phyloP scores from a whole-genome alignment of 2,329 filamentous ascomycete genomes.

The Aspergillus transmontanensis region DNA sequence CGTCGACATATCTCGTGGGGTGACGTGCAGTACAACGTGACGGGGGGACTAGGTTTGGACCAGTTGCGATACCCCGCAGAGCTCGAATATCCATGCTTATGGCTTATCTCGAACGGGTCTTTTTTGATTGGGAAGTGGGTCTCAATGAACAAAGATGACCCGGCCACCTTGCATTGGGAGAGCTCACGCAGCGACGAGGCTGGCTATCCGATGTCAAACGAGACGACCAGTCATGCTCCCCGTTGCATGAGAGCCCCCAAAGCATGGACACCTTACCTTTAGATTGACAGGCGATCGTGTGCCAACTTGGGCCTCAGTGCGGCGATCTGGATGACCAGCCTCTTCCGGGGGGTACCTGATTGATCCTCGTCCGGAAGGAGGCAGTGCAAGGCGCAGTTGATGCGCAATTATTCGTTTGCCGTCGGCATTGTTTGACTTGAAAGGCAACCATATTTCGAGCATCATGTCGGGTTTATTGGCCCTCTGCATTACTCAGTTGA shows the following conservation, averaged over 20 bases:
- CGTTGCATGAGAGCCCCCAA: not conserved
- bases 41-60: not conserved
- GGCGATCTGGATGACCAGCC: not conserved
- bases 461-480: not conserved
- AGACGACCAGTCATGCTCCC: not conserved
- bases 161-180: not conserved
- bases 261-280: not conserved
- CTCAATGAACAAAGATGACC: not conserved
- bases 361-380: not conserved
- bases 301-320: not conserved
- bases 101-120: not conserved
- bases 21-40: not conserved
- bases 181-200: not conserved
- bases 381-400: slow-evolving; percentile 3
- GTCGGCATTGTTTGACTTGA: not conserved
- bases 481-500: not conserved
- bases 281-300: not conserved
- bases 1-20: not conserved
- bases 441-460: not conserved
- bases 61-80: slow-evolving; percentile 1
- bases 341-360: not conserved
- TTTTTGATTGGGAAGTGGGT: not conserved
- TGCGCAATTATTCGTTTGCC: not conserved
- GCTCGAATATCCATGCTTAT: not conserved
- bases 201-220: not conserved